Percentiles rank a stretch among this genome's conserved stretches.
Conservation (phyloP, 495 filamentous ascomycete genomes). For the Penicillium goetzii region DNA sequence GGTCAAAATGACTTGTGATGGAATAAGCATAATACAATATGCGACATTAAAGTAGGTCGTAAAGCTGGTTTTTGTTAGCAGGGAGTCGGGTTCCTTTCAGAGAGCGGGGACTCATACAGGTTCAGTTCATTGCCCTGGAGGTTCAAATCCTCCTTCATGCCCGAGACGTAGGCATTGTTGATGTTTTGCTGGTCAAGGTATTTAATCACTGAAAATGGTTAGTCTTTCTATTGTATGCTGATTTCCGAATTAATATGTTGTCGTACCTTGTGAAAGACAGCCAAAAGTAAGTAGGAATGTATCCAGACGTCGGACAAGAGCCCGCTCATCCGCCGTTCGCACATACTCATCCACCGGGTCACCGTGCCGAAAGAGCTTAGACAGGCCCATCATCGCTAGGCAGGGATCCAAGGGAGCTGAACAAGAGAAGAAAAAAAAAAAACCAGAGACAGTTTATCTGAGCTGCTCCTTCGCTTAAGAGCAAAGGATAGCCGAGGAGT, state of each 20-base stretch:
- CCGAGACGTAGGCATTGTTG: conserved; percentile 55
- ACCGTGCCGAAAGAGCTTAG: conserved; percentile 24
- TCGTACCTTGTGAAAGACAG: conserved; percentile 37
- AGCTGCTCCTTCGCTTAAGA: not conserved
- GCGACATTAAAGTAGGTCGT: conserved; percentile 60
- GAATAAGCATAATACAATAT: conserved; percentile 63
- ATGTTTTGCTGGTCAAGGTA: conserved; percentile 60
- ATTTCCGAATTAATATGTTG: not conserved
- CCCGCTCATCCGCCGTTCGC: conserved; percentile 34
- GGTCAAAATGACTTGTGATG: conserved; percentile 59
- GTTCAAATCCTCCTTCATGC: conserved; percentile 40
- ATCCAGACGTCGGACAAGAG: conserved; percentile 38
- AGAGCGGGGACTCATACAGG: conserved; percentile 18
- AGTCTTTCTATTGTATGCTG: conserved; percentile 3
- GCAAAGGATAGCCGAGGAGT: not conserved
- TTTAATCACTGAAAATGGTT: conserved; percentile 45
- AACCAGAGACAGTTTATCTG: not conserved
- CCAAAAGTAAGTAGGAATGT: conserved; percentile 38
- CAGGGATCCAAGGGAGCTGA: not conserved
- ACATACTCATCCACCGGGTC: conserved; percentile 15
- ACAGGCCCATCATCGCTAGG: conserved; percentile 24
- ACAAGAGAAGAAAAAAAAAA: not conserved
- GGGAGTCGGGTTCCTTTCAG: not conserved
- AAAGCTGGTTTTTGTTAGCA: conserved; percentile 28
- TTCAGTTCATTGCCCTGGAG: conserved; percentile 55